Percentiles rank a stretch among this genome's conserved stretches.
phyloP scores from a whole-genome alignment of 768 basidiomycete species.

The Sporobolomyces roseus region DNA sequence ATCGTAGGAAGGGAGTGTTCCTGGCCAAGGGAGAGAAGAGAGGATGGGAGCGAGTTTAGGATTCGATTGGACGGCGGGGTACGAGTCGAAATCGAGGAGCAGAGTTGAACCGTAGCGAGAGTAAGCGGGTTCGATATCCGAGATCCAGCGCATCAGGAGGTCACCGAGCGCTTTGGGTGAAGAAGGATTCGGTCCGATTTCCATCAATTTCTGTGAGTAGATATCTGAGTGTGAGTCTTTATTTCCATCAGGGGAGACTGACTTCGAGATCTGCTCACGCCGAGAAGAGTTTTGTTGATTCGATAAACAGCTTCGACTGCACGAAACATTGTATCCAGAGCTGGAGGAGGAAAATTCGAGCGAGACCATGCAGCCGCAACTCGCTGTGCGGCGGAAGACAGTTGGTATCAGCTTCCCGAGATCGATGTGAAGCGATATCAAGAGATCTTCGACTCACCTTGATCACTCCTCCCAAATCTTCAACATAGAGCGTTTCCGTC shows the following conservation, averaged over 20 bases:
- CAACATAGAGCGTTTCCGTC: slow-evolving; percentile 87
- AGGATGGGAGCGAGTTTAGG: slow-evolving; percentile 66
- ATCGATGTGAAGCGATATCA: neutral
- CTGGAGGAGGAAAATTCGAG: slow-evolving; percentile 84
- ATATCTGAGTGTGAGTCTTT: neutral
- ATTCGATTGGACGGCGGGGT: slow-evolving; percentile 76
- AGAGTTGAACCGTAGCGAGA: slow-evolving; percentile 71
- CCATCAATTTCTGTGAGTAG: slow-evolving; percentile 72
- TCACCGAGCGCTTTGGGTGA: slow-evolving; percentile 92
- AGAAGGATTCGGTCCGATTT: slow-evolving; percentile 85
- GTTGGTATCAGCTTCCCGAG: neutral
- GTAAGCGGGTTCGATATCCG: slow-evolving; percentile 84
- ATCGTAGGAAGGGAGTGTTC: slow-evolving; percentile 58
- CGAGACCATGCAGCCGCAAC: slow-evolving; percentile 98
- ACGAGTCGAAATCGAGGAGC: slow-evolving; percentile 72
- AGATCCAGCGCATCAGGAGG: slow-evolving; percentile 95
- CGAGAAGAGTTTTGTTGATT: slow-evolving; percentile 74
- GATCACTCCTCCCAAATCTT: slow-evolving; percentile 81
- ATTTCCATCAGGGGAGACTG: too few relatives aligned
- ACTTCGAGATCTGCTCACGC: slow-evolving; percentile 54
- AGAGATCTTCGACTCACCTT: slow-evolving; percentile 58
- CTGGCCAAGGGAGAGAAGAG: slow-evolving; percentile 62
- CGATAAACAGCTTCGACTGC: slow-evolving; percentile 88
- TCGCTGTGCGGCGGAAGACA: slow-evolving; percentile 58
- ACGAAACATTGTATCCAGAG: slow-evolving; percentile 90